These are phyloP conservation scores for Alloteropsis semialata DNA, from an alignment of 176 grass and related monocot species.

Conservation along the genomic window DNA sequence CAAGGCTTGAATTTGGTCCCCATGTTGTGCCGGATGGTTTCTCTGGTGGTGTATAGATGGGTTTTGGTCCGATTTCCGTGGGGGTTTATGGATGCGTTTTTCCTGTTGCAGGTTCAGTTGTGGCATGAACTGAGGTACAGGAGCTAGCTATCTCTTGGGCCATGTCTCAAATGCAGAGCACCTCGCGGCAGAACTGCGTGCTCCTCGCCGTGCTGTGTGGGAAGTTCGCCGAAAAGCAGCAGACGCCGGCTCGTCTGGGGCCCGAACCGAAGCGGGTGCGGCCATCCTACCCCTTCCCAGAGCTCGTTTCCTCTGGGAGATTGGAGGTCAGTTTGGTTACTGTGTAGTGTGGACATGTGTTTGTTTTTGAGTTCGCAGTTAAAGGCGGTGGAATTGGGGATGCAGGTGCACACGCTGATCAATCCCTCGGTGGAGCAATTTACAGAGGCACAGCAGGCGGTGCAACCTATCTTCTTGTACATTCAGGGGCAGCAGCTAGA, in stretches of 20 bases:
- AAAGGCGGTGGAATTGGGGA: neutral
- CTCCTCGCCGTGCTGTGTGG: slow-evolving; percentile 58
- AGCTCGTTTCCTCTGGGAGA: slow-evolving; percentile 45
- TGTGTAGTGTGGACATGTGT: neutral
- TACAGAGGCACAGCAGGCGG: slow-evolving; percentile 32
- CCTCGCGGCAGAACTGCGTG: slow-evolving; percentile 13
- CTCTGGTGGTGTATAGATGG: neutral
- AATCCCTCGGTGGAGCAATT: slow-evolving; percentile 64
- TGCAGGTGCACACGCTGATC: slow-evolving; percentile 67
- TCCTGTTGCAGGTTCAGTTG: slow-evolving; percentile 17
- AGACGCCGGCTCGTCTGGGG: neutral
- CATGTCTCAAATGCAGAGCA: slow-evolving; percentile 48
- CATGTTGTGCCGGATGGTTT: neutral
- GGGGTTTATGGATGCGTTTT: neutral
- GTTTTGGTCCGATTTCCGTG: neutral
- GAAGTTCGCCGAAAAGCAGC: slow-evolving; percentile 20
- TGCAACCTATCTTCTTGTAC: slow-evolving; percentile 59
- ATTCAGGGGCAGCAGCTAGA: slow-evolving; percentile 59
- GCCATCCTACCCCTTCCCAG: slow-evolving; percentile 47
- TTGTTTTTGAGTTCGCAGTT: neutral
- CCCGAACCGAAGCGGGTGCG: slow-evolving; percentile 12
- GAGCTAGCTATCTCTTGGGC: neutral
- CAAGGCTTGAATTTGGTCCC: neutral
- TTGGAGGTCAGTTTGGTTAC: slow-evolving; percentile 40
- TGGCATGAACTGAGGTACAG: slow-evolving; percentile 1